A percentile compares a stretch with the other conserved stretches of the same genome.
Conservation (phyloP, 2,329 filamentous ascomycete genomes). For the Zalaria obscura region DNA sequence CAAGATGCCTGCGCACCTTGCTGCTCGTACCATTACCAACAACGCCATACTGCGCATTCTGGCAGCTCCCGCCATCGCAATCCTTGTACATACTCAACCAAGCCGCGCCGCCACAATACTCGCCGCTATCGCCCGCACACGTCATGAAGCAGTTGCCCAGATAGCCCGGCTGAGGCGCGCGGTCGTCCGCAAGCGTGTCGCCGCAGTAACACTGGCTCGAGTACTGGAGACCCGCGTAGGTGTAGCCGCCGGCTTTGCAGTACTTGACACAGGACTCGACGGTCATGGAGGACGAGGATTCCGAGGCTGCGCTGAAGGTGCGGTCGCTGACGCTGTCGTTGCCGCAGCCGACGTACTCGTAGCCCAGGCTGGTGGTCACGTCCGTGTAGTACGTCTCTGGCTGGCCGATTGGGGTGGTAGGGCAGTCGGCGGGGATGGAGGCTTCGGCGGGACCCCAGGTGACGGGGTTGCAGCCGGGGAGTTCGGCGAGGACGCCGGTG, state of each 20-base stretch:
- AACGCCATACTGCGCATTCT: constrained; percentile 9
- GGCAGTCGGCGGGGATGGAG: constrained; percentile 8
- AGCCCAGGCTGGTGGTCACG: constrained; percentile 15
- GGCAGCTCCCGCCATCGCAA: constrained; percentile 17
- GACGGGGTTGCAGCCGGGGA: constrained; percentile 21
- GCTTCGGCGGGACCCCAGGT: constrained; percentile 15
- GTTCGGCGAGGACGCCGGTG: constrained; percentile 13
- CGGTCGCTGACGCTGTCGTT: constrained; percentile 11
- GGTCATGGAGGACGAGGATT: constrained; percentile 11
- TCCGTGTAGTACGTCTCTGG: constrained; percentile 7
- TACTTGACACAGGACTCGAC: constrained; percentile 14
- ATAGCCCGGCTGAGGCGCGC: constrained; percentile 29
- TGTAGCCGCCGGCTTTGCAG: constrained; percentile 13
- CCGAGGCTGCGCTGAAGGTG: constrained; percentile 9
- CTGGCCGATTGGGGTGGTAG: constrained; percentile 8
- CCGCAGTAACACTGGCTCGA: constrained; percentile 17
- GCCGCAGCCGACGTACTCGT: constrained; percentile 17
- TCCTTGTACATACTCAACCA: constrained; percentile 22
- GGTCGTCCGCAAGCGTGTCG: constrained; percentile 13
- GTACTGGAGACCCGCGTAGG: constrained; percentile 19
- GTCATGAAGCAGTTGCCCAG: constrained; percentile 40
- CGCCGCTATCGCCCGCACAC: constrained; percentile 34
- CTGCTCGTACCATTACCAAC: neutral
- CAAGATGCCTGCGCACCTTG: neutral
- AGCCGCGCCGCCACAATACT: constrained; percentile 24